Evolutionary conservation across 179 eudicot genomes (phyloP).

Genomic region (Monotropa hypopitys): DNA sequence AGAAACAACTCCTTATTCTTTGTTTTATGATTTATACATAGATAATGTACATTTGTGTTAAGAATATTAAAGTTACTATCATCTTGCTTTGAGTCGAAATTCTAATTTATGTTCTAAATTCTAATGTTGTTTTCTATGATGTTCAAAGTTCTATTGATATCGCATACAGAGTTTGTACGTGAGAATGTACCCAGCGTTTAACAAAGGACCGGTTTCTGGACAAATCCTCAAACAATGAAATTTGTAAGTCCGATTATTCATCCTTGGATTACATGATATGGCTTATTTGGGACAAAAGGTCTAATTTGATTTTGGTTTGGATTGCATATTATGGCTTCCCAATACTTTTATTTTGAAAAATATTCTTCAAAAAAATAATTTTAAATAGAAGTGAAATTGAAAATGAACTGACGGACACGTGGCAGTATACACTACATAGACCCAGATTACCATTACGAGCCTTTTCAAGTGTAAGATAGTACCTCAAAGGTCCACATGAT

Average conservation of each 20-base stretch:
- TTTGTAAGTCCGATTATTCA: neutral
- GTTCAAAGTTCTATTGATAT: neutral
- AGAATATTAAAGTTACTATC: neutral
- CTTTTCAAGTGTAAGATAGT: constrained; percentile 10
- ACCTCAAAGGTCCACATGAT: constrained; percentile 95
- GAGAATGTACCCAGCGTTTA: neutral
- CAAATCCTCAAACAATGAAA: neutral
- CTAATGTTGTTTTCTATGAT: neutral
- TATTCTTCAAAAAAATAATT: neutral
- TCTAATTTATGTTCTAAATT: neutral
- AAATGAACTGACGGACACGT: neutral
- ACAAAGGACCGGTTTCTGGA: neutral
- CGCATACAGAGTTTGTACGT: neutral
- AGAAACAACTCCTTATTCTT: neutral
- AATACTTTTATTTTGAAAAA: neutral
- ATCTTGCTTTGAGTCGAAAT: neutral
- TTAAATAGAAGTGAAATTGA: neutral
- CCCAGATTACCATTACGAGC: neutral
- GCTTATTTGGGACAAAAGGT: neutral
- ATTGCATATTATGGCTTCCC: neutral
- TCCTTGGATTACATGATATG: neutral
- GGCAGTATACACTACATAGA: neutral
- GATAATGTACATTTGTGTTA: neutral
- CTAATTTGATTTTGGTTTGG: neutral
- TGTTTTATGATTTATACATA: neutral